Base-by-base conservation (phyloP, 345 rosid genomes). In the Camelina neglecta region DNA sequence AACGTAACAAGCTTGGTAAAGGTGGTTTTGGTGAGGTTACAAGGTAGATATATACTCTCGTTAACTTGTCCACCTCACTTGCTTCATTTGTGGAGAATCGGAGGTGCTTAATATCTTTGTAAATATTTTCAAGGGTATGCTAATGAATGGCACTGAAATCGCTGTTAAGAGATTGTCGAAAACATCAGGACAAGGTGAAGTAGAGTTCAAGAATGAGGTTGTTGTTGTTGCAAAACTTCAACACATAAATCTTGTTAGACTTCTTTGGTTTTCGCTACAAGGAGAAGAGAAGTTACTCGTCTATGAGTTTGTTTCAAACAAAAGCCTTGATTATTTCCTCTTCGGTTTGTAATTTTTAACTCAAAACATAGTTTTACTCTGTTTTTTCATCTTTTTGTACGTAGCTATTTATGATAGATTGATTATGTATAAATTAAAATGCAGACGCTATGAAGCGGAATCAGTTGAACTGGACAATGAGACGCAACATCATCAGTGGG, bases 1-100 rank as follows among this genome's bases (percentile, higher is more conserved):
- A 38, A 6, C 23, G 62, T 8, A 86, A 88, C 55, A 85, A 82
- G 76, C 80, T 89, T 36, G 97, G 97, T 38, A 72, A 58, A 62
- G 97, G 96, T 87, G 93, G 60, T 80, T 88, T 88, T 62, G 87
- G 93, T 33, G 86, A 68, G 16, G 93, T 73, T 88, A 79, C 82
- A 83, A 81, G 89, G 89, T 26, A 26, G 29, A 26, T 45, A 9
- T 24, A 33, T n/a, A 47, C 16, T 3, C 38, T 23, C 36, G 7
- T n/a, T n/a, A n/a, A n/a, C n/a, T 7, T 57, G 15, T 56, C 33
- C 15, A 55, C 16, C 29, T 47, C 15, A 44, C 2, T 54, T 26
- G 29, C 1, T 53, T 54, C 18, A 51, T 16, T 51, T 64, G 4
- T 63, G 42, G 15, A 41, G 54, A 41, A 47, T 59, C 4, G 2